Evolutionary conservation across 2,329 filamentous ascomycete genomes (phyloP), one percentile per base, ranked within the genome.

Genomic region (Beauveria varroae): DNA sequence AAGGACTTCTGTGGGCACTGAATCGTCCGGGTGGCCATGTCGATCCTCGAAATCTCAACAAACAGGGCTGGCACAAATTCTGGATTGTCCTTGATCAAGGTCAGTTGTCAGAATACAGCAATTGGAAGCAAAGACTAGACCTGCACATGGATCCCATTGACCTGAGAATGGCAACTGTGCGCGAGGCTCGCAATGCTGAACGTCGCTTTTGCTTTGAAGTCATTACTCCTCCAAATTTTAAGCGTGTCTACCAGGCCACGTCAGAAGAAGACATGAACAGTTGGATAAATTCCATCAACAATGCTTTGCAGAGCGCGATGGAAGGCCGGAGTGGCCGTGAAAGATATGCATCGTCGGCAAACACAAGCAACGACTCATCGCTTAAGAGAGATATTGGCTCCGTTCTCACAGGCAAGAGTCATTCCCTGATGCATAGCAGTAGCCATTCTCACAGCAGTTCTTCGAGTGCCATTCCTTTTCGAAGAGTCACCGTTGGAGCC

Each of bases 41-140:
- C 30, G 96, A 99, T 72, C 95, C 95, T 10, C 91, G 95, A 67
- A 93, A 91, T 20, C 80, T 99, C 67, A 98, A 97, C 71, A 97
- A 98, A 73, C 92, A 96, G 74, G 93, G 91, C 56, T 99, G 95
- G 95, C 95, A 99, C 74, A 99, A 99, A 90, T 99, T 98, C 75
- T 99, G 95, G 95, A 96, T 99, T 65, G 95, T 99, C 2, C 81
- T 99, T 50, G 96, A 98, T 72, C 93, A 96, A 74, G 95, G 95
- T 26, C 96, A 95, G 72, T 81, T 99, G 18, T 97, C 93, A 1
- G 95, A 99, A 71, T 99, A 99, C 75, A 96, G 93, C 72, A 98
- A 99, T 73, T 99, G 95, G 95, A 99, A 99, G 75, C 91, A 99
- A 72, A 93, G 86, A 72, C 83, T 99, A 26, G 95, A 99, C 74